Percentiles rank a stretch among this genome's conserved stretches.
phyloP scores from a whole-genome alignment of 1,139 yeast genomes.

The Kodamaea plutei region DNA sequence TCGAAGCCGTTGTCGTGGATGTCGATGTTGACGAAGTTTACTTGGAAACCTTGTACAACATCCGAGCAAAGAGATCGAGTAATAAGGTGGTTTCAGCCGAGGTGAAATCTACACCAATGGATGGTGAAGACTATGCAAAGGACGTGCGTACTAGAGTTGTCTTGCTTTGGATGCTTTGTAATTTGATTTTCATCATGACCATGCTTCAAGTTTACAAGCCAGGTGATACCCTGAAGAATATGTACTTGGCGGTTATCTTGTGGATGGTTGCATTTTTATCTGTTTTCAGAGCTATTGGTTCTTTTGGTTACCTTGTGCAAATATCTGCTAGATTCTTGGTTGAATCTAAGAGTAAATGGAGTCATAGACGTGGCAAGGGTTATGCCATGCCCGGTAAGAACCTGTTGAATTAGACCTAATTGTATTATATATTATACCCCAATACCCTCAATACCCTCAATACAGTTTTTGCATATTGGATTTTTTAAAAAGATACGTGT shows the following conservation, averaged over 20 bases:
- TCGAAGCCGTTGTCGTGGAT: slow-evolving; percentile 88
- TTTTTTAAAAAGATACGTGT: no score
- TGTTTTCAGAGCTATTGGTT: slow-evolving; percentile 73
- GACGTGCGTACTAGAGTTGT: slow-evolving; percentile 93
- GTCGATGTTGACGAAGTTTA: slow-evolving; percentile 86
- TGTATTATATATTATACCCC: slow-evolving; percentile 2
- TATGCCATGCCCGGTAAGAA: slow-evolving; percentile 35
- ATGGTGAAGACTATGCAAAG: slow-evolving; percentile 86
- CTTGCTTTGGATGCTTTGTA: slow-evolving; percentile 82
- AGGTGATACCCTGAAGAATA: slow-evolving; percentile 54
- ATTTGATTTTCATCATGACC: slow-evolving; percentile 76
- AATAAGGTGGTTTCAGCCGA: slow-evolving; percentile 48
- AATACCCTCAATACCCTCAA: no score
- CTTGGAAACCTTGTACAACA: slow-evolving; percentile 69
- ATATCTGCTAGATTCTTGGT: slow-evolving; percentile 37
- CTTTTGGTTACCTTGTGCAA: slow-evolving; percentile 57
- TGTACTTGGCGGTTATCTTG: slow-evolving; percentile 74
- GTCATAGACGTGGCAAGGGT: slow-evolving; percentile 34
- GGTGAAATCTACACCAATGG: slow-evolving; percentile 22
- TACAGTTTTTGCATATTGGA: no score
- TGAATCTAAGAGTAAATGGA: slow-evolving; percentile 42
- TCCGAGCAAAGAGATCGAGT: slow-evolving; percentile 66
- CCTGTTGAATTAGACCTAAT: slow-evolving; percentile 21
- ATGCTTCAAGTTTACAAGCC: slow-evolving; percentile 78
- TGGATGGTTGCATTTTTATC: slow-evolving; percentile 91